Conservation (phyloP, 2,329 filamentous ascomycete genomes). For the Colletotrichum theobromicola region DNA sequence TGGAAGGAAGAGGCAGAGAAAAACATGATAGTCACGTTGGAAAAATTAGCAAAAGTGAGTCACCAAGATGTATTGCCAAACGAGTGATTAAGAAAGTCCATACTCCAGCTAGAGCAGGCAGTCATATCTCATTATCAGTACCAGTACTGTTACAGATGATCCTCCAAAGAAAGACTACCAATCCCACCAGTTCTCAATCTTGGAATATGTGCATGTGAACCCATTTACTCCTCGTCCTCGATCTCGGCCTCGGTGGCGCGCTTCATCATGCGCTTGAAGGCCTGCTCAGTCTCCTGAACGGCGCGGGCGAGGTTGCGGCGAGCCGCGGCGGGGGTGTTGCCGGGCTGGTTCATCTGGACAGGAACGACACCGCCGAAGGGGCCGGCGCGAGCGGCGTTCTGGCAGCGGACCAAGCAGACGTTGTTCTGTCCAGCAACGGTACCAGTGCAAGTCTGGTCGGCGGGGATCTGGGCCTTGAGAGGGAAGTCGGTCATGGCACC, state of each 20-base stretch:
- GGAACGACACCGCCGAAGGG: constrained; percentile 56
- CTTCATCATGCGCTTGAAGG: constrained; percentile 24
- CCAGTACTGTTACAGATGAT: constrained; percentile 19
- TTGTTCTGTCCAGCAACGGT: constrained; percentile 59
- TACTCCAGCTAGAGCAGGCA: constrained; percentile 21
- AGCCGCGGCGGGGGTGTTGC: constrained; percentile 15
- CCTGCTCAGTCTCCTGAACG: constrained; percentile 18
- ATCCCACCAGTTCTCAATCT: constrained; percentile 5
- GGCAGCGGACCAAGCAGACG: constrained; percentile 63
- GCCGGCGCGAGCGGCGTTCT: constrained; percentile 60
- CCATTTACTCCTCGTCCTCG: constrained; percentile 19
- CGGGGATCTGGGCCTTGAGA: constrained; percentile 56
- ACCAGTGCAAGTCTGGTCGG: constrained; percentile 57
- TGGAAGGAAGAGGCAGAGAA: no score
- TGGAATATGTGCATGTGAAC: constrained; percentile 12
- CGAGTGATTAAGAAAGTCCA: neutral
- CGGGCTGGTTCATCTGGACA: constrained; percentile 14
- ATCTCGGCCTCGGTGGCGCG: constrained; percentile 15
- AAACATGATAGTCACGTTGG: no score
- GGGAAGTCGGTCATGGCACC: constrained; percentile 46
- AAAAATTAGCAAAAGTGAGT: accelerated
- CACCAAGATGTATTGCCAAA: neutral
- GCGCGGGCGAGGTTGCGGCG: constrained; percentile 20
- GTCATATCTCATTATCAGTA: constrained; percentile 21
- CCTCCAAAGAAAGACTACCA: neutral